Percentiles rank a stretch among this genome's conserved stretches.
These are phyloP conservation scores for Coemansia sp. DNA, from an alignment of 192 early-diverging fungal species.

Conservation along the genomic window DNA sequence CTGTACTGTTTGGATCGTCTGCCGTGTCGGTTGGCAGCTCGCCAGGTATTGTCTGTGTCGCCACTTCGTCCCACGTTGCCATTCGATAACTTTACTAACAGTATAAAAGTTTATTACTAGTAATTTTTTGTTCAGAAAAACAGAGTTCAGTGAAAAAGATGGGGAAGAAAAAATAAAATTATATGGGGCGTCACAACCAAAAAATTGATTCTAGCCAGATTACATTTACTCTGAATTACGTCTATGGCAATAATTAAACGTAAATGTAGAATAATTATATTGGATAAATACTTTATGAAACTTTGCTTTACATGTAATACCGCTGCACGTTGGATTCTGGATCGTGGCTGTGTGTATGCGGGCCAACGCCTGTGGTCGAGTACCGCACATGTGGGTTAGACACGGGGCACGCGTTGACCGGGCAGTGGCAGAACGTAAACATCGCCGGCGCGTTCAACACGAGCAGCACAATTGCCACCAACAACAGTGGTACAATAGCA, in stretches of 20 bases:
- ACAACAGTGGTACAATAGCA: constrained; percentile 41
- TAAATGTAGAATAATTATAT: too few relatives aligned
- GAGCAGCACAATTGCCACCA: constrained; percentile 44
- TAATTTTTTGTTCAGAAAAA: too few relatives aligned
- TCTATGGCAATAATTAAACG: too few relatives aligned
- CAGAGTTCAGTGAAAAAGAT: too few relatives aligned
- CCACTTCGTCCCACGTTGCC: neutral
- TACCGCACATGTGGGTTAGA: constrained; percentile 49
- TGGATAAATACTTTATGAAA: too few relatives aligned
- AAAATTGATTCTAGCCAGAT: too few relatives aligned
- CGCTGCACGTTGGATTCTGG: constrained; percentile 26
- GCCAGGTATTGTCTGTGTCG: constrained; percentile 2
- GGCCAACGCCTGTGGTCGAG: constrained; percentile 8
- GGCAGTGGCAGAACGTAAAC: constrained; percentile 54
- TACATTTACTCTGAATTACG: too few relatives aligned
- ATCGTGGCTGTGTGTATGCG: constrained; percentile 25
- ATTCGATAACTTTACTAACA: neutral
- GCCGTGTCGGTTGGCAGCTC: constrained; percentile 8
- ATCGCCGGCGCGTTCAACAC: constrained; percentile 45
- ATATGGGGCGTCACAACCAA: too few relatives aligned
- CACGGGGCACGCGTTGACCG: constrained; percentile 46
- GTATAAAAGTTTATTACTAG: neutral
- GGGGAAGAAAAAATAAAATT: too few relatives aligned
- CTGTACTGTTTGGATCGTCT: neutral
- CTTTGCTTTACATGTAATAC: constrained; percentile 38